These are phyloP conservation scores for Heterobasidion occidentale DNA, from an alignment of 1,284 basidiomycete genomes.

Conservation along the genomic window DNA sequence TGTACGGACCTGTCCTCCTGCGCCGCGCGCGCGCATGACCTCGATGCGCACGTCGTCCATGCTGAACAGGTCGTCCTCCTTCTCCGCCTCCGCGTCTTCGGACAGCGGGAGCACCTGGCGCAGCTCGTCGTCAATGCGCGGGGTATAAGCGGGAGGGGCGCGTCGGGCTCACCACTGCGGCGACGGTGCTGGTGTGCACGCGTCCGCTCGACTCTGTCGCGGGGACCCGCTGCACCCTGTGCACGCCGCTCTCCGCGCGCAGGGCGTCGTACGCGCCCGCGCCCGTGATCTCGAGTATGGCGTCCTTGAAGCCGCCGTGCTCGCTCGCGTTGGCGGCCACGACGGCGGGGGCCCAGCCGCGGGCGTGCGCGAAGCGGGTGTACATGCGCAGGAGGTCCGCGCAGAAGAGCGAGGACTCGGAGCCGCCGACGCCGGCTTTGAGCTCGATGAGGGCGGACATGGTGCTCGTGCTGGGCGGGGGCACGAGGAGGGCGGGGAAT, in stretches of 20 bases:
- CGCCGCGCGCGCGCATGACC: conserved; percentile 92
- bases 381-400: conserved; percentile 84
- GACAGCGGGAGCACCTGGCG: conserved; percentile 71
- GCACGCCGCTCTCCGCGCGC: conserved; percentile 91
- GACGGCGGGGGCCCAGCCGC: conserved; percentile 46
- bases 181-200: conserved; percentile 90
- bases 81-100: conserved; percentile 41
- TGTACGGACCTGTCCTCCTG: conserved; percentile 81
- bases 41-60: conserved; percentile 87
- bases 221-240: conserved; percentile 92
- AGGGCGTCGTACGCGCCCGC: conserved; percentile 73
- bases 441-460: conserved; percentile 84
- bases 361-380: conserved; percentile 51
- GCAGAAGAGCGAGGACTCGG: conserved; percentile 82
- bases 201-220: conserved; percentile 83
- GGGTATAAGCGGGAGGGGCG: neutral
- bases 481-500: conserved; percentile 70
- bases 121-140: conserved; percentile 1
- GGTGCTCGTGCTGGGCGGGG: conserved; percentile 53
- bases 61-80: conserved; percentile 56
- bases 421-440: conserved; percentile 90
- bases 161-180: conserved; percentile 61
- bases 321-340: conserved; percentile 48
- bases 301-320: conserved; percentile 72
- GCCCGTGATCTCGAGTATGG: conserved; percentile 78